Conservation (phyloP, 176 grass and related monocot genomes). For the Saccharum spontaneum region DNA sequence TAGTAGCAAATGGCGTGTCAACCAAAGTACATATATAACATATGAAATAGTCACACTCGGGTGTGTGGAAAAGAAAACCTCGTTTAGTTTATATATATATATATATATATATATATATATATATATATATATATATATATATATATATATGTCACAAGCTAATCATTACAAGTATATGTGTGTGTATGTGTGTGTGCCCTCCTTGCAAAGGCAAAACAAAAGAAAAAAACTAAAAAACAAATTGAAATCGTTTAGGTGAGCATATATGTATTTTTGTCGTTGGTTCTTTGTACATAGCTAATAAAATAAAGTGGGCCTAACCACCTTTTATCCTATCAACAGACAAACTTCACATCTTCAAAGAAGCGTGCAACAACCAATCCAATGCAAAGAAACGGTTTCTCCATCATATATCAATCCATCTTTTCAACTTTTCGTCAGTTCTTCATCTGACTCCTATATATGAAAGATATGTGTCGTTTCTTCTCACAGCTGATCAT, state of each 20-base stretch:
- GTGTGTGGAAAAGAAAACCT: not conserved
- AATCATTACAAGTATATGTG: conserved; percentile 33
- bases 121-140: not conserved
- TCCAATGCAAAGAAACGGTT: not conserved
- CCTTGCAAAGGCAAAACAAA: conserved; percentile 8
- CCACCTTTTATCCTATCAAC: conserved; percentile 37
- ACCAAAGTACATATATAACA: not conserved
- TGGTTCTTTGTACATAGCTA: conserved; percentile 47
- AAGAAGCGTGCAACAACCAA: conserved; percentile 30
- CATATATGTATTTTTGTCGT: conserved; percentile 3
- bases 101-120: too few species aligned
- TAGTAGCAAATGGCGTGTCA: not conserved
- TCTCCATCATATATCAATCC: not conserved
- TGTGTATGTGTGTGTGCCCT: not conserved
- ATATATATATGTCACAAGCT: conserved; percentile 30
- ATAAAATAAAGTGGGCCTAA: conserved; percentile 19
- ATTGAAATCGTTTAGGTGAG: conserved; percentile 33
- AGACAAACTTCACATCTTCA: conserved; percentile 49
- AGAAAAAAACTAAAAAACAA: conserved; percentile 21
- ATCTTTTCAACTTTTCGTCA: not conserved
- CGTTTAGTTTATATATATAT: conserved; percentile 20
- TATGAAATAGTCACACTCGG: conserved; percentile 23
- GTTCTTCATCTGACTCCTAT: conserved; percentile 25
- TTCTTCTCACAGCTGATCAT: conserved; percentile 20
- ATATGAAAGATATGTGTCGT: conserved; percentile 15